These are phyloP conservation scores for Pleurotus eryngii DNA, from an alignment of 768 basidiomycete genomes.

Conservation along the genomic window DNA sequence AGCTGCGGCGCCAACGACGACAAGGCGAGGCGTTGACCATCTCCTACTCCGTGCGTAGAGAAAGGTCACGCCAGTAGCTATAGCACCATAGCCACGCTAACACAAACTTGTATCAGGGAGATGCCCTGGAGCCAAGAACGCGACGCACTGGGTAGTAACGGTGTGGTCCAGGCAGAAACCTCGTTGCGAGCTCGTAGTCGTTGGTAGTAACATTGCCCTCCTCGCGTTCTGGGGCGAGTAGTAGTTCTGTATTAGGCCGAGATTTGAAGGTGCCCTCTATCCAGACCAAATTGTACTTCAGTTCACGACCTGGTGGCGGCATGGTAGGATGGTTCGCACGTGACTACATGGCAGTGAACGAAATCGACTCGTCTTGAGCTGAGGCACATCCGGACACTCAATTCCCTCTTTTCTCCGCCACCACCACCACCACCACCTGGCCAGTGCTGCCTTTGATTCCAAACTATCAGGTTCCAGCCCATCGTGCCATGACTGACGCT, in stretches of 20 bases:
- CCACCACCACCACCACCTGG: conserved; percentile 29
- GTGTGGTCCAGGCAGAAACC: conserved; percentile 49
- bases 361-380: neutral
- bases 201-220: conserved; percentile 44
- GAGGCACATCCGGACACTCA: neutral
- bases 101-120: neutral
- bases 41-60: conserved; percentile 1
- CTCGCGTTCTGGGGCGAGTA: conserved; percentile 51
- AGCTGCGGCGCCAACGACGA: conserved; percentile 16
- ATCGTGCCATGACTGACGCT: neutral
- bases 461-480: conserved; percentile 7
- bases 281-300: conserved; percentile 21
- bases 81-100: conserved; percentile 1
- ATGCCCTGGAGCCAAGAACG: conserved; percentile 1
- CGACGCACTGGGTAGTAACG: conserved; percentile 35
- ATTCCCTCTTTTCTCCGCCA: neutral
- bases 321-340: neutral
- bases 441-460: conserved; percentile 27
- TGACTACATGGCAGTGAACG: neutral
- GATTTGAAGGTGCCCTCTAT: conserved; percentile 42
- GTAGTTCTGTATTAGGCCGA: conserved; percentile 36
- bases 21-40: conserved; percentile 17
- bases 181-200: conserved; percentile 54
- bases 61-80: neutral
- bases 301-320: neutral